Evolutionary conservation across 1,139 yeast species (phyloP).

Genomic region (Maudiozyma humilis): DNA sequence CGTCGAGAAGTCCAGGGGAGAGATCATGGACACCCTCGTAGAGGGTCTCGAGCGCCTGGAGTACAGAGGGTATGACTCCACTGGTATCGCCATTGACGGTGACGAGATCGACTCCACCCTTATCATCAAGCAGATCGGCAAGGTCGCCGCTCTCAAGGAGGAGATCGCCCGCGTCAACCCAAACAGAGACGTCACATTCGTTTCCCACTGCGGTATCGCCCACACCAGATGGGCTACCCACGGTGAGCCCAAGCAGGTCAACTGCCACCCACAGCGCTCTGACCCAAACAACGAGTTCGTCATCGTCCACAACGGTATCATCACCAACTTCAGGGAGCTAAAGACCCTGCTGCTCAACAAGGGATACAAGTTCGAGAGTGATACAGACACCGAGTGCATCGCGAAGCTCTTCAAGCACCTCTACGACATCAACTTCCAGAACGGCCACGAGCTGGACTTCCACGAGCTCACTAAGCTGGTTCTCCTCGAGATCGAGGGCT

Average conservation of each 20-base stretch:
- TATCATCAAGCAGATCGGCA: conserved; percentile 81
- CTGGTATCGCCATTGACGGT: conserved; percentile 94
- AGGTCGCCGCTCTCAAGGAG: conserved; percentile 73
- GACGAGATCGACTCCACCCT: conserved; percentile 56
- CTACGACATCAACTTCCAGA: conserved; percentile 67
- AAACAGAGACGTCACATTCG: conserved; percentile 56
- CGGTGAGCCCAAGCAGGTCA: conserved; percentile 77
- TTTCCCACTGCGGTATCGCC: conserved; percentile 91
- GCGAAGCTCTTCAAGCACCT: conserved; percentile 91
- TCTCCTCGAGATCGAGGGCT: conserved; percentile 89
- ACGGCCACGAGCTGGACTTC: conserved; percentile 69
- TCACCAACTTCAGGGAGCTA: conserved; percentile 88
- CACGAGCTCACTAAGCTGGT: conserved; percentile 90
- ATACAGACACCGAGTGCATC: conserved; percentile 96
- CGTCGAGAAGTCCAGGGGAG: conserved; percentile 87
- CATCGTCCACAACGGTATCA: conserved; percentile 96
- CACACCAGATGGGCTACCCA: conserved; percentile 99
- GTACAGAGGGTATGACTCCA: conserved; percentile 96
- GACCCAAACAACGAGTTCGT: conserved; percentile 77
- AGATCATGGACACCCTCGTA: conserved; percentile 76
- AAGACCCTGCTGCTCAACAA: conserved; percentile 70
- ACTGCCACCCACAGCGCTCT: conserved; percentile 96
- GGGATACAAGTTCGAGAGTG: conserved; percentile 81
- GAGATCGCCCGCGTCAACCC: conserved; percentile 49
- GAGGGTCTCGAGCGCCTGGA: conserved; percentile 92